Evolutionary conservation across 352 stramenopile species (phyloP), one percentile per base, ranked within the genome.

Genomic region (Pythium graminicola): DNA sequence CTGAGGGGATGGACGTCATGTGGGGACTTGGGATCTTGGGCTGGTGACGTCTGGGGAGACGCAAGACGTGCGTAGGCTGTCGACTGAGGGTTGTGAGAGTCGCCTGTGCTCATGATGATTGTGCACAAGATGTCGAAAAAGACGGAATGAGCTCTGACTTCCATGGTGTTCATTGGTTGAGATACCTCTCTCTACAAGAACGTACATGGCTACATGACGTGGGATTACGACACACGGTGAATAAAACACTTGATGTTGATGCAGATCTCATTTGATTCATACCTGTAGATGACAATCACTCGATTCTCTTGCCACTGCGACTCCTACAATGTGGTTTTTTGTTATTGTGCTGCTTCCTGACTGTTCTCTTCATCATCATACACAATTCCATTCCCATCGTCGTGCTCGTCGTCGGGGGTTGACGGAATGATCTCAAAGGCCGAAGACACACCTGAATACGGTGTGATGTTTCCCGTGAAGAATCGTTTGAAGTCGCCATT

Each of bases 401-500:
- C 31, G 20, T 50, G 31, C 17, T 44, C 51, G 29, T 43, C 41
- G 38, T 43, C 41, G 38, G 19, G 5, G n/a, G 44, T 32, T 5
- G 48, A 26, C 3, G 24, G 8, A n/a, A 62, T 60, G 49, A 89
- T 63, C 10, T 68, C 40, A 57, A 93, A 93, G 24, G 46, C 26
- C 6, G 76, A 81, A 22, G 81, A 90, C 3, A 78, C 53, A 14
- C 81, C 81, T 6, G 63, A 68, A 49, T 89, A 93, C 6, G 60
- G 45, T 28, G 54, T 63, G 28, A 86, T 61, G 26, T 61, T 70
- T 33, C 57, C 44, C 22, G 63, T 72, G n/a, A 87, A 70, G 46
- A 85, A 72, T n/a, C 69, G 66, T 52, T 90, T 93, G 62, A 61
- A 81, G 62, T 93, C 70, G 24, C 81, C 79, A 40, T 89, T 87